Evolutionary conservation across 441 rosid species (phyloP), one percentile per base, ranked within the genome.

Genomic region (Erodium texanum): DNA sequence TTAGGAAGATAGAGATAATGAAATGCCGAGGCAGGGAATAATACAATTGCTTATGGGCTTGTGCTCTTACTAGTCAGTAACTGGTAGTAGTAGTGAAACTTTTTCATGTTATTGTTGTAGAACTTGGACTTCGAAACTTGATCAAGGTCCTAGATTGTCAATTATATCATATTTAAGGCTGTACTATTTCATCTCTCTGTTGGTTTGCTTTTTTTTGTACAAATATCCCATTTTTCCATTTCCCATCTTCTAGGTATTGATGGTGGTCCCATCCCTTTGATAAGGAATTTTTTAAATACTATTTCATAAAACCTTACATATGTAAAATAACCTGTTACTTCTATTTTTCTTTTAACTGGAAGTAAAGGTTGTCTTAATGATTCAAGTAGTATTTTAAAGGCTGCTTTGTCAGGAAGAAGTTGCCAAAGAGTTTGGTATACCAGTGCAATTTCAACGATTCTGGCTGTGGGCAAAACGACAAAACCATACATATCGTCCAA

Each of bases 401-500:
- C 41, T 38, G 24, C 54, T 43, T 64, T 20, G 41, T 66, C 69
- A 83, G 87, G 87, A 81, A 69, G 87, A 81, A 54, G 83, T 83
- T 64, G 79, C 83, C 62, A 83, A 78, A 73, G 87, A 77, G 73
- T 79, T 81, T 67, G 77, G 82, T 11, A 74, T 83, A 70, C 85
- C 83, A 8, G 80, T 81, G 71, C 85, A 81, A 76, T 79, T 65
- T 76, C 87, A 83, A 67, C 82, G 87, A 20, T 83, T 81, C 68
- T 83, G 87, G 87, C 70, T 83, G 61, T 83, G 87, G 87, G 85
- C 82, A 68, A 79, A 83, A 81, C 83, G 85, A 23, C 82, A 77
- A 68, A 83, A 81, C 67, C 78, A 81, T 64, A 83, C 87, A 16
- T 81, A 83, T 71, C 87, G 87, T 43, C 85, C 85, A 45, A 81